Conservation (phyloP, 78 protist species). For the Isochrysis galbana region DNA sequence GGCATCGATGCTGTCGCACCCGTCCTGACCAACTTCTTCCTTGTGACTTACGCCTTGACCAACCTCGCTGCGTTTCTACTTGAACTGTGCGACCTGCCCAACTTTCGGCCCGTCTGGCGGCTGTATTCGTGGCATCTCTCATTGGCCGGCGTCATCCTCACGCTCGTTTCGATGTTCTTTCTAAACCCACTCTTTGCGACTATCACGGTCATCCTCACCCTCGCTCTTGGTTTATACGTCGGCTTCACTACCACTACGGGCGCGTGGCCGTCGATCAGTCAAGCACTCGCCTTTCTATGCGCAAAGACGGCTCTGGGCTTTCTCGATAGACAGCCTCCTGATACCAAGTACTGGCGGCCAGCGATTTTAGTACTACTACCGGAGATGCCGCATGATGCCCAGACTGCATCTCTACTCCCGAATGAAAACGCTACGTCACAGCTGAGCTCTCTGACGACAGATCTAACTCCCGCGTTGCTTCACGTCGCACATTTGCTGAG, state of each 20-base stretch:
- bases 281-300: neutral
- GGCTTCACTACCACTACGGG: neutral
- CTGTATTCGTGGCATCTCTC: slow-evolving; percentile 34
- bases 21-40: slow-evolving; percentile 63
- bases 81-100: slow-evolving; percentile 50
- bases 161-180: slow-evolving; percentile 16
- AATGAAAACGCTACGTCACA: neutral
- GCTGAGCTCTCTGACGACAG: no score
- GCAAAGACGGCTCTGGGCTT: neutral
- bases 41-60: slow-evolving; percentile 64
- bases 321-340: neutral
- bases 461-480: no score
- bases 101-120: slow-evolving; percentile 66
- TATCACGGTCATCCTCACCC: neutral
- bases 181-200: neutral
- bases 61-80: slow-evolving; percentile 73
- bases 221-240: neutral
- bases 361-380: neutral
- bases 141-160: slow-evolving; percentile 58
- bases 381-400: neutral
- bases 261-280: neutral
- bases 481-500: neutral
- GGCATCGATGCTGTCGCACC: slow-evolving; percentile 72
- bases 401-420: neutral
- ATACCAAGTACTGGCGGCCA: neutral